Conservation (phyloP, 1,284 basidiomycete species). For the Afroboletus lepidellus region DNA sequence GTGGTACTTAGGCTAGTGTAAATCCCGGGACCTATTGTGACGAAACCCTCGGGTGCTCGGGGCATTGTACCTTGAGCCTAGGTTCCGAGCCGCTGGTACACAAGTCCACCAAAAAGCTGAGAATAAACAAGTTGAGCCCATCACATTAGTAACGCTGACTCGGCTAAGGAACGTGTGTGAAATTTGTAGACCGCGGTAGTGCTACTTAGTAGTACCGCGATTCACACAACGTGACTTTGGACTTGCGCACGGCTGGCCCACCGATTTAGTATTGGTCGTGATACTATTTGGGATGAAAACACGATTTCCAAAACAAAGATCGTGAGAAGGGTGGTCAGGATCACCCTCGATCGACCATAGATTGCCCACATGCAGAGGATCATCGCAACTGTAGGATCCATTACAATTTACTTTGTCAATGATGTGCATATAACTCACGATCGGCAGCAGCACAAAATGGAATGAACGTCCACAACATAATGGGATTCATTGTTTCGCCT, state of each 20-base stretch:
- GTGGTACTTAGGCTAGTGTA: constrained; percentile 13
- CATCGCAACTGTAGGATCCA: neutral
- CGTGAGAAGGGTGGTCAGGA: neutral
- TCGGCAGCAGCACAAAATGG: neutral
- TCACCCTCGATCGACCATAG: neutral
- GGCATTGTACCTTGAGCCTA: constrained; percentile 10
- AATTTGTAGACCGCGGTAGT: too few relatives aligned
- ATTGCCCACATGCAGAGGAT: neutral
- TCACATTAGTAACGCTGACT: too few relatives aligned
- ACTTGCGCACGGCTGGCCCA: too few relatives aligned
- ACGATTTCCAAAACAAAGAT: neutral
- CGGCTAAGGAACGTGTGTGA: too few relatives aligned
- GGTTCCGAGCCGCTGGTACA: too few relatives aligned
- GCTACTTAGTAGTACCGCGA: too few relatives aligned
- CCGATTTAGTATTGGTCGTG: neutral
- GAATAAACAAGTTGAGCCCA: too few relatives aligned
- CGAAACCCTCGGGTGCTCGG: constrained; percentile 21
- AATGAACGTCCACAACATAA: neutral
- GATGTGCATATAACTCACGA: neutral
- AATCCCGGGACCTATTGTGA: constrained; percentile 23
- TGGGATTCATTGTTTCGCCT: neutral
- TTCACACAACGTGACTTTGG: too few relatives aligned
- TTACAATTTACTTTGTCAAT: too few relatives aligned
- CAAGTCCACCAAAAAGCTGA: too few relatives aligned
- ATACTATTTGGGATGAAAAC: neutral